Evolutionary conservation across 164 flowering plant species (phyloP).

Genomic region (Platanus orientalis): DNA sequence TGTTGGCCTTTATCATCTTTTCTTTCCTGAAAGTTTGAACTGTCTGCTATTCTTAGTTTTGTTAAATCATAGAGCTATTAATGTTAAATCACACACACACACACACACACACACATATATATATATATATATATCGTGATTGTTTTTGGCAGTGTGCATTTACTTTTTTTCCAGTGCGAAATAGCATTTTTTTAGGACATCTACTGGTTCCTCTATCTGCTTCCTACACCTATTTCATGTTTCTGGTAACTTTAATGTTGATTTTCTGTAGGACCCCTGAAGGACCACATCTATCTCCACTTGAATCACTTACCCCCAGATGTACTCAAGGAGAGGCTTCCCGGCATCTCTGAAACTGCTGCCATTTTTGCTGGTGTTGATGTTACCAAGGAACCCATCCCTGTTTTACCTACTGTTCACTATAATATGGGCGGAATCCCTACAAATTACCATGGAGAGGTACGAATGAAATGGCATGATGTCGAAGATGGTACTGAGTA

Average conservation of each 20-base stretch:
- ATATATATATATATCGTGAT: too few species aligned
- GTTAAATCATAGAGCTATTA: too few species aligned
- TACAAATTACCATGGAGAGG: conserved; percentile 97
- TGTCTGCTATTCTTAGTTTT: not conserved
- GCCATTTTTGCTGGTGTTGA: conserved; percentile 99
- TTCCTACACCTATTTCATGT: not conserved
- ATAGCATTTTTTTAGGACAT: not conserved
- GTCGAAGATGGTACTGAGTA: not conserved
- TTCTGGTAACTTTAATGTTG: not conserved
- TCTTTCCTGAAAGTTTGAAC: not conserved
- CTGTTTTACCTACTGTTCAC: conserved; percentile 96
- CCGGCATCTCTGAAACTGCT: conserved; percentile 99
- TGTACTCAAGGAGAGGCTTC: conserved; percentile 98
- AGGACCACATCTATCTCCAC: conserved; percentile 52
- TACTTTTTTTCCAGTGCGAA: too few species aligned
- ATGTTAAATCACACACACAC: too few species aligned
- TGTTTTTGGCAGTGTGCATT: too few species aligned
- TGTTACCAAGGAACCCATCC: conserved; percentile 98
- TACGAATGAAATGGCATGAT: conserved; percentile 15
- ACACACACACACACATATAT: too few species aligned
- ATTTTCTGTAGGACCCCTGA: conserved; percentile 27
- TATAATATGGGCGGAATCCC: conserved; percentile 99
- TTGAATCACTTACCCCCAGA: conserved; percentile 98
- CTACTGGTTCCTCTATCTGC: not conserved
- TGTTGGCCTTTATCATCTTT: not conserved